Evolutionary conservation across 2,329 filamentous ascomycete genomes (phyloP).

Genomic region (Hypoxylon rubiginosum): DNA sequence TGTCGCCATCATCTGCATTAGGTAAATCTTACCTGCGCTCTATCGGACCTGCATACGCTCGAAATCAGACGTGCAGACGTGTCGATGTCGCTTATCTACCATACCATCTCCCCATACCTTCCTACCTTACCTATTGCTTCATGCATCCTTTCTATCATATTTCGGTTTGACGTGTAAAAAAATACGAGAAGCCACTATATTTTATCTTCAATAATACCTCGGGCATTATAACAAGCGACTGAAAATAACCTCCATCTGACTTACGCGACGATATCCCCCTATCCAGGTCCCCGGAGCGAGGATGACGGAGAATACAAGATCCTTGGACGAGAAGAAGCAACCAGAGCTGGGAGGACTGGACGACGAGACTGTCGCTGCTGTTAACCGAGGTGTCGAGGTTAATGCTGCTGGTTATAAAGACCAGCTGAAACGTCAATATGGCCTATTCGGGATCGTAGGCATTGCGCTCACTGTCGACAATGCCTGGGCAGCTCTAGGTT

Average conservation of each 20-base stretch:
- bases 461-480: constrained; percentile 74
- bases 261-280: background rate
- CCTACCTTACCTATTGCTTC: constrained; percentile 7
- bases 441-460: constrained; percentile 69
- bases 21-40: constrained; percentile 29
- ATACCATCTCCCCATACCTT: constrained; percentile 11
- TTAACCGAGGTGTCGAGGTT: constrained; percentile 60
- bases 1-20: constrained; percentile 15
- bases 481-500: constrained; percentile 74
- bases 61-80: constrained; percentile 7
- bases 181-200: background rate
- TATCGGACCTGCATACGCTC: constrained; percentile 29
- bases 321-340: constrained; percentile 35
- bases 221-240: background rate
- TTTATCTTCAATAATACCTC: background rate
- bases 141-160: background rate
- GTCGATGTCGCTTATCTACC: constrained; percentile 27
- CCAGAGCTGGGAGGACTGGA: constrained; percentile 47
- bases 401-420: constrained; percentile 75
- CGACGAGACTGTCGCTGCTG: constrained; percentile 52
- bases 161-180: background rate
- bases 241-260: background rate
- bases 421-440: constrained; percentile 74
- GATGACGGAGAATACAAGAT: constrained; percentile 20
- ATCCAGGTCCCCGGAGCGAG: background rate